Percentiles rank a stretch among this genome's conserved stretches.
Conservation (phyloP, 805 yeast genomes). For the Yamadazyma endophytica region DNA sequence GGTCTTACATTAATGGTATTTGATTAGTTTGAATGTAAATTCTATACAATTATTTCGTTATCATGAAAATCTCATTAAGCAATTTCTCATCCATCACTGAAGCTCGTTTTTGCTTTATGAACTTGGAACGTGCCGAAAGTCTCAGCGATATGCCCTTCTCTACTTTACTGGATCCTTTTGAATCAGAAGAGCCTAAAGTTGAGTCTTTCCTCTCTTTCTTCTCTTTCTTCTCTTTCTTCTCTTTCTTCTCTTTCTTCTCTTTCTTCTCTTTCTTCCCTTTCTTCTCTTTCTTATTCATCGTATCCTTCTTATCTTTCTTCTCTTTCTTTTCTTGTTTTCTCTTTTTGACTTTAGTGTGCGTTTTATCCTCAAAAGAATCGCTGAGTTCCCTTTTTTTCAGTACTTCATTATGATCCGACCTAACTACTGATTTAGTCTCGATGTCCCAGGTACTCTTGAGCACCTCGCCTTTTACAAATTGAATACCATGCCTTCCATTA, state of each 20-base stretch:
- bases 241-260: conserved; percentile 9
- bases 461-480: conserved; percentile 81
- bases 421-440: conserved; percentile 30
- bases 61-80: conserved; percentile 89
- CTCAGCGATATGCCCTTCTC: conserved; percentile 28
- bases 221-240: conserved; percentile 4
- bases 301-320: conserved; percentile 18
- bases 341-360: conserved; percentile 16
- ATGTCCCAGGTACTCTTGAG: conserved; percentile 80
- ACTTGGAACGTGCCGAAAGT: conserved; percentile 69
- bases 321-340: conserved; percentile 17
- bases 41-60: conserved; percentile 39
- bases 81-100: conserved; percentile 89
- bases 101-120: conserved; percentile 87
- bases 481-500: conserved; percentile 86
- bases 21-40: conserved; percentile 5
- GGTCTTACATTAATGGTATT: conserved; percentile 37
- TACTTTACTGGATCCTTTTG: conserved; percentile 1
- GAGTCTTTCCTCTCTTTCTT: conserved; percentile 6
- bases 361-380: no score
- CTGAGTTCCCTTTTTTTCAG: conserved; percentile 20
- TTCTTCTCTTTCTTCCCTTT: conserved; percentile 19
- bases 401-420: conserved; percentile 15
- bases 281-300: conserved; percentile 21
- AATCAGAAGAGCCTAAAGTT: conserved; percentile 1